phyloP scores from a whole-genome alignment of 306 rosid species.

The Carpinus viminea region DNA sequence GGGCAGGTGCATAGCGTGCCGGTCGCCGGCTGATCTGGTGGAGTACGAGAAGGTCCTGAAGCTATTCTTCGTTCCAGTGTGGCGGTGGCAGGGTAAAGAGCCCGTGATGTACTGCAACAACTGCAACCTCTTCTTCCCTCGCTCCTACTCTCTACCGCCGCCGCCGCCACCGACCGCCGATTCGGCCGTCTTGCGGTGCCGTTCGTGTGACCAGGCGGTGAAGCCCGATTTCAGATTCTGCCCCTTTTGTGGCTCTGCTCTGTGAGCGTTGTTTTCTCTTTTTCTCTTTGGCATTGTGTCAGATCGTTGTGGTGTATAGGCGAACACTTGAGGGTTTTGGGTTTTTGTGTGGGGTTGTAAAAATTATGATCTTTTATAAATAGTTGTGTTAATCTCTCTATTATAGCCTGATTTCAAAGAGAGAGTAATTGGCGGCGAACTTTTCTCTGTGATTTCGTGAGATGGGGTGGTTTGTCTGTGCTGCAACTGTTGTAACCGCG shows the following conservation, averaged over 20 bases:
- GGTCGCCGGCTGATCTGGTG: slow-evolving; percentile 64
- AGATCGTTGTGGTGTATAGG: neutral
- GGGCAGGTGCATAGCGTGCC: slow-evolving; percentile 63
- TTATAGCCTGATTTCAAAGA: no score
- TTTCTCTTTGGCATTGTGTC: neutral
- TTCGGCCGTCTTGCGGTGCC: slow-evolving; percentile 45
- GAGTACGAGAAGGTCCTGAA: slow-evolving; percentile 78
- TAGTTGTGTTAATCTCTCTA: no score
- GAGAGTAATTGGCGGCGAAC: no score
- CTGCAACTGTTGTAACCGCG: no score
- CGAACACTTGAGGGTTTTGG: neutral
- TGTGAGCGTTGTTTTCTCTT: slow-evolving; percentile 25
- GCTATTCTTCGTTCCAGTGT: slow-evolving; percentile 80
- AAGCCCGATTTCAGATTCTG: slow-evolving; percentile 70
- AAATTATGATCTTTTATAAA: neutral
- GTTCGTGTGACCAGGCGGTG: slow-evolving; percentile 55
- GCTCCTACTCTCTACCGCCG: slow-evolving; percentile 47
- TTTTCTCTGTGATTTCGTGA: no score
- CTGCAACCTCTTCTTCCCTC: slow-evolving; percentile 68
- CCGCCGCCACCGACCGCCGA: slow-evolving; percentile 31
- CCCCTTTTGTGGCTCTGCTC: slow-evolving; percentile 74
- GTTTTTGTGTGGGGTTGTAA: neutral
- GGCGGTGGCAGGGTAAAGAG: slow-evolving; percentile 86
- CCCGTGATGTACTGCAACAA: slow-evolving; percentile 54
- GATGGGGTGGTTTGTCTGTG: no score